These are phyloP conservation scores for Ogataea chonburiensis DNA, from an alignment of 805 yeast species.

Conservation along the genomic window DNA sequence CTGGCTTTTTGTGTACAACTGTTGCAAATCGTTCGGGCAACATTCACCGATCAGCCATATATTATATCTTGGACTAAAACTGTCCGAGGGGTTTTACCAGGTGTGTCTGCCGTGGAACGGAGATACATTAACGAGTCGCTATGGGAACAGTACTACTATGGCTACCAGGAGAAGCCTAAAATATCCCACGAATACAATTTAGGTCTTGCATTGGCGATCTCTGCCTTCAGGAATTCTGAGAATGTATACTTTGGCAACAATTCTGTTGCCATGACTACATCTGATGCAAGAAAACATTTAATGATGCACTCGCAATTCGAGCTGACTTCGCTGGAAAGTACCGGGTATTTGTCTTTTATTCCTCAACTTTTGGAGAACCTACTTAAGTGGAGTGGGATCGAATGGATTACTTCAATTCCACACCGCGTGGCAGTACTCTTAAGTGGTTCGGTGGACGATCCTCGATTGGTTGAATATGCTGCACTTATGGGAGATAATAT, in stretches of 20 bases:
- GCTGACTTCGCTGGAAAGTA: no score
- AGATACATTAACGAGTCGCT: constrained; percentile 3
- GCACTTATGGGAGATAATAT: not conserved
- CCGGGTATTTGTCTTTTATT: no score
- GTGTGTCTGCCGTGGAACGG: not conserved
- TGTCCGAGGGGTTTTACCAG: no score
- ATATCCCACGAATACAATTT: constrained; percentile 1
- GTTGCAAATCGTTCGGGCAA: no score
- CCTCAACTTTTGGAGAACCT: no score
- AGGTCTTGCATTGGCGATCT: not conserved
- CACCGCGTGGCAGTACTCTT: no score
- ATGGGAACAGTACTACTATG: constrained; percentile 2
- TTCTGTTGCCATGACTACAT: constrained; percentile 3
- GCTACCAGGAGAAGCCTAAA: constrained; percentile 1
- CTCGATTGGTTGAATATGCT: not conserved
- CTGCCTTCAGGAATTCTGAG: not conserved
- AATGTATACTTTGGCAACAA: constrained; percentile 1
- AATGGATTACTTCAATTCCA: no score
- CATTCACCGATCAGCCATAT: no score
- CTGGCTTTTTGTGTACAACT: no score
- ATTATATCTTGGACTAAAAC: not conserved
- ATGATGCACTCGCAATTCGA: not conserved
- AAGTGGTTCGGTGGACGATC: not conserved
- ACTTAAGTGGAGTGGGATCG: no score
- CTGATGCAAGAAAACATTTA: constrained; percentile 1